phyloP scores from a whole-genome alignment of 768 basidiomycete genomes.

The Lentinula detonsa region DNA sequence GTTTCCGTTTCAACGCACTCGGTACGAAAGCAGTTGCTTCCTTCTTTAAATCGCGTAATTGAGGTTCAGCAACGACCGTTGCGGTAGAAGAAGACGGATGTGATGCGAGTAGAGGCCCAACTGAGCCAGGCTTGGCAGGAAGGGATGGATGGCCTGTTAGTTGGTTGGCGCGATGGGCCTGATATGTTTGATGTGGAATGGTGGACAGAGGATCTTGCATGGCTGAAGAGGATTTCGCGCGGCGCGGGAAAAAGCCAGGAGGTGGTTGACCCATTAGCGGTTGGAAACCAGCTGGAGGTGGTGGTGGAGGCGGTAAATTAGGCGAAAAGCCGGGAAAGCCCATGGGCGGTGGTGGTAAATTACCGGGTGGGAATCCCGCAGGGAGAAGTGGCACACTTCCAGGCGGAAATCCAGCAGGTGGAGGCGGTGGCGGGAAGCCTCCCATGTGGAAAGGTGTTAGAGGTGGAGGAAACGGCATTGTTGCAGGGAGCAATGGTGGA shows the following conservation, averaged over 20 bases:
- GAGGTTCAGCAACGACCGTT: slow-evolving; percentile 77
- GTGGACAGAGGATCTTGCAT: slow-evolving; percentile 74
- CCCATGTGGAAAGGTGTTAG: slow-evolving; percentile 19
- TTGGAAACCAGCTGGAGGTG: slow-evolving; percentile 21
- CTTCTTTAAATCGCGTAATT: slow-evolving; percentile 90
- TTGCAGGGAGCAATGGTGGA: not conserved
- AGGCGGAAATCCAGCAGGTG: slow-evolving; percentile 12
- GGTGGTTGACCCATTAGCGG: slow-evolving; percentile 18
- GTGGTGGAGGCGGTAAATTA: slow-evolving; percentile 20
- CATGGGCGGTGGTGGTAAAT: slow-evolving; percentile 17
- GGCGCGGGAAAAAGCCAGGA: slow-evolving; percentile 61
- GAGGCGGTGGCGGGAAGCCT: slow-evolving; percentile 24
- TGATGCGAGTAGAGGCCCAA: slow-evolving; percentile 15
- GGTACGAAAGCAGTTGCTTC: slow-evolving; percentile 94
- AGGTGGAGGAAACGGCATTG: slow-evolving; percentile 8
- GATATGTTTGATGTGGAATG: slow-evolving; percentile 75
- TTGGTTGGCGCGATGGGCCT: slow-evolving; percentile 56
- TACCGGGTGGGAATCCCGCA: slow-evolving; percentile 16
- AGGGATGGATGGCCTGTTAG: slow-evolving; percentile 33
- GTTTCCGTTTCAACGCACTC: slow-evolving; percentile 72
- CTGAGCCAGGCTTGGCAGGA: slow-evolving; percentile 26
- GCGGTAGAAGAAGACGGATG: slow-evolving; percentile 24
- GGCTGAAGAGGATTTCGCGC: slow-evolving; percentile 41
- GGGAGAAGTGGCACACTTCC: slow-evolving; percentile 13
- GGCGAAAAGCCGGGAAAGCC: slow-evolving; percentile 16